Percentiles rank a stretch among this genome's conserved stretches.
These are phyloP conservation scores for Rhizoctonia solani DNA, from an alignment of 1,284 basidiomycete species.

Conservation along the genomic window DNA sequence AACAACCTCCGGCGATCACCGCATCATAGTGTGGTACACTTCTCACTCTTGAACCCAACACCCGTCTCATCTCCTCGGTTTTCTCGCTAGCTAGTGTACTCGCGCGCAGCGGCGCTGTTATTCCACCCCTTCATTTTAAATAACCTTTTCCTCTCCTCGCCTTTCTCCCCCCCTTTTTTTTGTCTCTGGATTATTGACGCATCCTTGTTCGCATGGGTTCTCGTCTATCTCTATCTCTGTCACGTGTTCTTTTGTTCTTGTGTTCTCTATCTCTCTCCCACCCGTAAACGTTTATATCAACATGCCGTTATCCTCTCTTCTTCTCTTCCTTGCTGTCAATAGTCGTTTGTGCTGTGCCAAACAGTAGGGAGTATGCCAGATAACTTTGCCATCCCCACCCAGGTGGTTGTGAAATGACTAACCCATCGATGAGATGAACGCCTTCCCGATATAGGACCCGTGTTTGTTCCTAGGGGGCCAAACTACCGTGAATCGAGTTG, in stretches of 20 bases:
- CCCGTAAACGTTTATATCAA: slow-evolving; percentile 30
- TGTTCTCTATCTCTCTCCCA: slow-evolving; percentile 3
- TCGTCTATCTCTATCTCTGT: slow-evolving; percentile 20
- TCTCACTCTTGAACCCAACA: neutral
- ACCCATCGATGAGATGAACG: too few relatives aligned
- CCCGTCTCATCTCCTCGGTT: slow-evolving; percentile 8
- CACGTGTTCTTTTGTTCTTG: slow-evolving; percentile 32
- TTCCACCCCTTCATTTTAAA: slow-evolving; percentile 11
- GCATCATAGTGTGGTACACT: slow-evolving; percentile 9
- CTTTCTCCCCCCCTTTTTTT: slow-evolving; percentile 9
- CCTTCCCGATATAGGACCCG: too few relatives aligned
- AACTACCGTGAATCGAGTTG: too few relatives aligned
- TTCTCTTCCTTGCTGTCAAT: too few relatives aligned
- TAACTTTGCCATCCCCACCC: too few relatives aligned
- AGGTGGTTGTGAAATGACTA: too few relatives aligned
- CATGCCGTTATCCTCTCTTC: slow-evolving; percentile 7
- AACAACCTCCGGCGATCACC: slow-evolving; percentile 11
- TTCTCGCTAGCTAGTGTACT: slow-evolving; percentile 17
- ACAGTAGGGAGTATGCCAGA: too few relatives aligned
- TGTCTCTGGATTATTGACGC: slow-evolving; percentile 28
- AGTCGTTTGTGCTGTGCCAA: too few relatives aligned
- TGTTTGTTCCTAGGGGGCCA: too few relatives aligned
- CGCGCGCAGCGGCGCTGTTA: slow-evolving; percentile 5
- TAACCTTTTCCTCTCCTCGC: slow-evolving; percentile 17
- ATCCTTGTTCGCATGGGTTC: slow-evolving; percentile 24